phyloP scores from a whole-genome alignment of 2,329 filamentous ascomycete genomes.

The Botrytis tulipae region DNA sequence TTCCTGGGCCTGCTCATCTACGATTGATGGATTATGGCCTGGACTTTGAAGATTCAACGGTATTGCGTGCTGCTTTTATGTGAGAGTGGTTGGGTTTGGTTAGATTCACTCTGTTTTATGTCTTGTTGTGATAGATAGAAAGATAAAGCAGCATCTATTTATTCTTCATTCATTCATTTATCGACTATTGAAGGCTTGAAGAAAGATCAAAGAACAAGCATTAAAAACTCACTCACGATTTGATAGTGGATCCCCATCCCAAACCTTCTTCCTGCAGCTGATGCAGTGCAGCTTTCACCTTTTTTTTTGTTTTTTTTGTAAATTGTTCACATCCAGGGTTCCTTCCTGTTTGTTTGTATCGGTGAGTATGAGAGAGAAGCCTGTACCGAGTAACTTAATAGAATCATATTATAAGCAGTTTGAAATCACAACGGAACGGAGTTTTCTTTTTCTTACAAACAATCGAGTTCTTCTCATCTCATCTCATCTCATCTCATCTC shows the following conservation, averaged over 20 bases:
- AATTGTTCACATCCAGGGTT: constrained; percentile 7
- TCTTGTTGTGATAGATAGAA: too few species aligned
- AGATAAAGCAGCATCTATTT: neutral
- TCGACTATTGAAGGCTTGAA: neutral
- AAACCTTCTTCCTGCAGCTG: neutral
- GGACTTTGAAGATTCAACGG: neutral
- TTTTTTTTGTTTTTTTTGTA: neutral
- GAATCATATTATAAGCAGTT: neutral
- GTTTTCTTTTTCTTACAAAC: neutral
- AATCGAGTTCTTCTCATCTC: neutral
- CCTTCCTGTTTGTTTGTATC: constrained; percentile 2
- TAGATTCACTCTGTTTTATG: too few species aligned
- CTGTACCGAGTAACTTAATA: neutral
- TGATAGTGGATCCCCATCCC: neutral
- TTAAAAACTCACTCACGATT: neutral
- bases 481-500: neutral
- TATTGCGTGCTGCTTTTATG: neutral
- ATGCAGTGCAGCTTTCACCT: neutral
- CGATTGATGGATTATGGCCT: neutral
- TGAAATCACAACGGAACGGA: neutral
- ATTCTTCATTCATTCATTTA: neutral
- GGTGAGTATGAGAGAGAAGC: neutral
- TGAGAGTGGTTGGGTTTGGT: neutral
- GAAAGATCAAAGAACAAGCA: neutral
- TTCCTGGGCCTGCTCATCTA: neutral